Evolutionary conservation across 768 basidiomycete species (phyloP).

Genomic region (Psilocybe subaeruginosa): DNA sequence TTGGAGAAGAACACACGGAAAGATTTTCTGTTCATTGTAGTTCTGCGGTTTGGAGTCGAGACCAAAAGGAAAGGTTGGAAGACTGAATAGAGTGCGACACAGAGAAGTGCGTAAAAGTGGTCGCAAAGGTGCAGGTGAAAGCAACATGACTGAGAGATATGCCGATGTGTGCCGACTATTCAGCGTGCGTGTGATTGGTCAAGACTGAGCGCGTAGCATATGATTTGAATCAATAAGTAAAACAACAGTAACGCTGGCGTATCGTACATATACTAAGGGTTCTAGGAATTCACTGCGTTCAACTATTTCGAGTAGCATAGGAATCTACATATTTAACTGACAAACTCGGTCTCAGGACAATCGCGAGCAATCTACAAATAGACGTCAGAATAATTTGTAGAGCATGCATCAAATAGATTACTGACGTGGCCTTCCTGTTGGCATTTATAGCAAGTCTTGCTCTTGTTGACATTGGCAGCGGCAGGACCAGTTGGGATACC

Average conservation of each 20-base stretch:
- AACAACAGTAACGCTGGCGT: conserved; percentile 1
- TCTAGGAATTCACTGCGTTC: background rate
- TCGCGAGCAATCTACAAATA: conserved; percentile 61
- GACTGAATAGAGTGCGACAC: conserved; percentile 46
- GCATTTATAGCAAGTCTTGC: conserved; percentile 88
- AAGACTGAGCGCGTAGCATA: background rate
- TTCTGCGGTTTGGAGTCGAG: conserved; percentile 50
- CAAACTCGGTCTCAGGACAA: conserved; percentile 62
- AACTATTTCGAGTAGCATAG: background rate
- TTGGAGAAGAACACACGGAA: conserved; percentile 64
- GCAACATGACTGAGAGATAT: conserved; percentile 13
- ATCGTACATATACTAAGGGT: conserved; percentile 3
- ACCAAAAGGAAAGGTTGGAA: conserved; percentile 45
- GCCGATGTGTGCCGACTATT: too few species aligned
- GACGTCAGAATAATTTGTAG: background rate
- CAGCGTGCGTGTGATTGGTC: too few species aligned
- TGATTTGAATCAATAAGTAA: background rate
- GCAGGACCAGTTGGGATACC: conserved; percentile 46
- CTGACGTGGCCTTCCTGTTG: conserved; percentile 87
- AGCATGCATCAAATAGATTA: conserved; percentile 9
- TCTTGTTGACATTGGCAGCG: conserved; percentile 52
- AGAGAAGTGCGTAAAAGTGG: conserved; percentile 9
- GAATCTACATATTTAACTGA: conserved; percentile 38
- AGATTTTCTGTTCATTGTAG: conserved; percentile 83
- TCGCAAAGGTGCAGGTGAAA: conserved; percentile 14